Base-by-base conservation (phyloP, 2,329 filamentous ascomycete genomes). In the Diplocarpon mali region DNA sequence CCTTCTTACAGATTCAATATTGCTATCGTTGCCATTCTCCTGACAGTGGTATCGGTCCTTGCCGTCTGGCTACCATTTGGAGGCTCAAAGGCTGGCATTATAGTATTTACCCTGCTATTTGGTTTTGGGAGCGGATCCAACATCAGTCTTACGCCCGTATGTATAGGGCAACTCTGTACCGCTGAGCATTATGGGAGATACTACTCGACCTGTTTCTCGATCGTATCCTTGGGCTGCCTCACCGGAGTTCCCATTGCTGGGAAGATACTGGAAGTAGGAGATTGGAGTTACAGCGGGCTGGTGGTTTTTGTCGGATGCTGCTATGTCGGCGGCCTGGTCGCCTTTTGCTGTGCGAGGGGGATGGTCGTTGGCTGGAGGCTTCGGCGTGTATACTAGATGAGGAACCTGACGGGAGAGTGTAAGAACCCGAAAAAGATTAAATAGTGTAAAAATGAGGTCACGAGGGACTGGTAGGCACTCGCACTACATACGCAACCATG, bases 41-140 rank as follows among this genome's bases (percentile, higher is more conserved):
- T 87, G 2, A 70, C 69, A 6, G 58, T 71, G 39, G 64, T 84
- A 2, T 77, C 77, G 6, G 80, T 78, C 20, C 67, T 87, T n/a
- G 81, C 72, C 20, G 68, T 94, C 5, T 95, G 87, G 88, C 71
- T 94, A 24, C 86, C 76, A 2, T 65, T 71, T 2, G 72, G 77
- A 3, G 65, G 69, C 36, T 76, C 70, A 3, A 65, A 71, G 15
- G 68, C 76, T 0, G 72, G 88, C 27, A 69, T 87, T 13, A 69
- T 93, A 46, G 65, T 84, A 7, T 95, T 88, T 57, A 72, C 80
- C 0, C 59, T 87, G 3, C 59, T 90, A 2, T 93, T 93, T 60
- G 88, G 88, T 1, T 88, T 93, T 57, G 76, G 78, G 1, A 85
- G 78, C 35, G 88, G 88, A 2, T 83, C 78, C 5, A 43, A 43